Evolutionary conservation across 1,284 basidiomycete genomes (phyloP).

Genomic region (Ustilago curta): DNA sequence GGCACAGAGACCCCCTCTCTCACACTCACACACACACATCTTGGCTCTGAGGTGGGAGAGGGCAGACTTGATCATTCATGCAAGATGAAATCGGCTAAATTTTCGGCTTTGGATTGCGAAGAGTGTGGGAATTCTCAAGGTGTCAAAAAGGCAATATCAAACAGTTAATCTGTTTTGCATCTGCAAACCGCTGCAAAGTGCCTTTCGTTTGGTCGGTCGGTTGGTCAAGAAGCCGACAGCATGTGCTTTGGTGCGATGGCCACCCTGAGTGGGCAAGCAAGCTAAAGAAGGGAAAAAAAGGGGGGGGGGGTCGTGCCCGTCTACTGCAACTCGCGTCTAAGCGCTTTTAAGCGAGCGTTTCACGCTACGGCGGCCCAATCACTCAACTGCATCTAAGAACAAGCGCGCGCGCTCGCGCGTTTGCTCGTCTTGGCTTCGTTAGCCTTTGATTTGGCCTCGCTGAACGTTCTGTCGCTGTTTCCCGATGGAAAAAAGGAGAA

Average conservation of each 20-base stretch:
- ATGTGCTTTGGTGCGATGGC: too few species aligned
- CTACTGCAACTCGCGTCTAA: not conserved
- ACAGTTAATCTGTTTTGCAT: too few species aligned
- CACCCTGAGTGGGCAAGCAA: not conserved
- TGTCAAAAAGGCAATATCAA: too few species aligned
- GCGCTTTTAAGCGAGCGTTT: not conserved
- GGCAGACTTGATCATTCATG: not conserved
- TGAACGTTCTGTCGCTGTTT: too few species aligned
- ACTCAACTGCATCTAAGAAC: conserved; percentile 1
- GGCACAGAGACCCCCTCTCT: not conserved
- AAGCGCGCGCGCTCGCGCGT: not conserved
- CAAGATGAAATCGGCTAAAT: conserved; percentile 2
- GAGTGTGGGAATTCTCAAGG: too few species aligned
- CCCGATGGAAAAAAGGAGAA: too few species aligned
- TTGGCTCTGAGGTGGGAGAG: too few species aligned
- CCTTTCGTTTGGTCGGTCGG: too few species aligned
- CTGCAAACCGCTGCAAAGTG: too few species aligned
- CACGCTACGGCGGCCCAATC: not conserved
- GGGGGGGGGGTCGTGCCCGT: not conserved
- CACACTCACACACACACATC: not conserved
- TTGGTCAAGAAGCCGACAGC: too few species aligned
- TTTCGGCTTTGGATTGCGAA: conserved; percentile 1
- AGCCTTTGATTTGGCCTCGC: too few species aligned
- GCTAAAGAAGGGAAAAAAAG: not conserved
- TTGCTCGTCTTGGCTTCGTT: too few species aligned